phyloP scores from a whole-genome alignment of 192 early-diverging fungal species.

The Phycomyces nitens region DNA sequence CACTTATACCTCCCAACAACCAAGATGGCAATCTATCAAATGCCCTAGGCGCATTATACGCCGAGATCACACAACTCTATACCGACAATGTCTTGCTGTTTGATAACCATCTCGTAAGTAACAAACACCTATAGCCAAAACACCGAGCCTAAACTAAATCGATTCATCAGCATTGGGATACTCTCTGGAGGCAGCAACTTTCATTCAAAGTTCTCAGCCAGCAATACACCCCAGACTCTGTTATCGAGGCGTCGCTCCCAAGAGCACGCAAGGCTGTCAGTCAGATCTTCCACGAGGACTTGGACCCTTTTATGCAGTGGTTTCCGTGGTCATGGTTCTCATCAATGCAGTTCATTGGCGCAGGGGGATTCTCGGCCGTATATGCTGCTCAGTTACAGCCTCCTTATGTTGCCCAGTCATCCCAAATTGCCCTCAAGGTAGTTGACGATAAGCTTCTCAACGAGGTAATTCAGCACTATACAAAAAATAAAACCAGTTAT shows the following conservation, averaged over 20 bases:
- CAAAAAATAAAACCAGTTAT: no score
- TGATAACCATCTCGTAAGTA: slow-evolving; percentile 25
- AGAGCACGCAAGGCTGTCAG: slow-evolving; percentile 22
- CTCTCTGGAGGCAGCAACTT: slow-evolving; percentile 28
- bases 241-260: slow-evolving; percentile 17
- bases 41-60: slow-evolving; percentile 4
- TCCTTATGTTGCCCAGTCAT: slow-evolving; percentile 30
- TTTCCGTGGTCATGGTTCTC: slow-evolving; percentile 38
- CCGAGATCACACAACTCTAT: slow-evolving; percentile 16
- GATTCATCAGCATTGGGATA: slow-evolving; percentile 18
- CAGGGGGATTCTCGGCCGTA: slow-evolving; percentile 39
- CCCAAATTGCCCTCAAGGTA: slow-evolving; percentile 27
- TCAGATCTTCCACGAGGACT: slow-evolving; percentile 22
- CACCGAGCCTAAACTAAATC: background rate
- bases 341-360: slow-evolving; percentile 30
- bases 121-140: background rate
- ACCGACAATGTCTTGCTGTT: slow-evolving; percentile 11
- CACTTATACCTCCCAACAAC: slow-evolving; percentile 3
- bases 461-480: slow-evolving; percentile 20
- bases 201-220: slow-evolving; percentile 20
- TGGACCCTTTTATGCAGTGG: slow-evolving; percentile 35
- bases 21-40: slow-evolving; percentile 1
- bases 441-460: slow-evolving; percentile 36
- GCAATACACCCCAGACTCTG: slow-evolving; percentile 23
- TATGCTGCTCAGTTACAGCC: slow-evolving; percentile 30